Percentiles rank a stretch among this genome's conserved stretches.
Evolutionary conservation across 495 filamentous ascomycete species (phyloP).

Genomic region (Paragyromitra xinjiangensis): DNA sequence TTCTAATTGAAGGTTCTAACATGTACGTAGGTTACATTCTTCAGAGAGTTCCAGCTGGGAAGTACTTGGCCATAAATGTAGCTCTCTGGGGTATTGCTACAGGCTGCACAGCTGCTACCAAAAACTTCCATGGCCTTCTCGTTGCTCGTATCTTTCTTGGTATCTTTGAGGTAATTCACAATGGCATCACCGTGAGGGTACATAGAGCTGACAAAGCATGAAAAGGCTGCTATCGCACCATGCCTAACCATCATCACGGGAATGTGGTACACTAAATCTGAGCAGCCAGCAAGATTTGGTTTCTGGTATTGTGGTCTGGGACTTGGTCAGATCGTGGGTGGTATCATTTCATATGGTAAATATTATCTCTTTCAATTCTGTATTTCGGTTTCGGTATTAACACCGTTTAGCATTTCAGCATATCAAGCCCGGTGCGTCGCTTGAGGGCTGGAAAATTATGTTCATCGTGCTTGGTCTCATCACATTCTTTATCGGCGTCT

Average conservation of each 20-base stretch:
- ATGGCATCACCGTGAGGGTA: neutral
- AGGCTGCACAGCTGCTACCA: slow-evolving; percentile 65
- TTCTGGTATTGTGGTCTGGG: slow-evolving; percentile 75
- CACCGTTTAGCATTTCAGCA: slow-evolving; percentile 64
- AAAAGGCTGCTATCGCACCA: slow-evolving; percentile 68
- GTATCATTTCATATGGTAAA: slow-evolving; percentile 66
- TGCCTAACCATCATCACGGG: slow-evolving; percentile 67
- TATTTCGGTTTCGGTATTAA: neutral
- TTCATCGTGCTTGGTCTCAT: slow-evolving; percentile 69
- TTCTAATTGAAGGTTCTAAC: slow-evolving; percentile 3
- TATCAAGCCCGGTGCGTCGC: slow-evolving; percentile 57
- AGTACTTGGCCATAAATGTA: slow-evolving; percentile 67
- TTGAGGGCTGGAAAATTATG: slow-evolving; percentile 71
- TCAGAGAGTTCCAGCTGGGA: slow-evolving; percentile 66
- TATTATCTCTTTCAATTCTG: neutral
- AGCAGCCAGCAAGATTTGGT: slow-evolving; percentile 70
- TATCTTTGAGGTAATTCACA: slow-evolving; percentile 62
- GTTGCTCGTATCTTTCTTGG: slow-evolving; percentile 68
- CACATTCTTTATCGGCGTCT: slow-evolving; percentile 64
- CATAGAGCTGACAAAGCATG: slow-evolving; percentile 4
- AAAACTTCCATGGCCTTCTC: slow-evolving; percentile 60
- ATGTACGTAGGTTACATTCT: slow-evolving; percentile 58
- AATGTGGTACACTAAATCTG: slow-evolving; percentile 71
- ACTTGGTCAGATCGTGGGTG: slow-evolving; percentile 70
- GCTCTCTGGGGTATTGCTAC: slow-evolving; percentile 69